A percentile compares a stretch with the other conserved stretches of the same genome.
These are phyloP conservation scores for Penicillium griseofulvum DNA, from an alignment of 2,329 filamentous ascomycete species.

Conservation along the genomic window DNA sequence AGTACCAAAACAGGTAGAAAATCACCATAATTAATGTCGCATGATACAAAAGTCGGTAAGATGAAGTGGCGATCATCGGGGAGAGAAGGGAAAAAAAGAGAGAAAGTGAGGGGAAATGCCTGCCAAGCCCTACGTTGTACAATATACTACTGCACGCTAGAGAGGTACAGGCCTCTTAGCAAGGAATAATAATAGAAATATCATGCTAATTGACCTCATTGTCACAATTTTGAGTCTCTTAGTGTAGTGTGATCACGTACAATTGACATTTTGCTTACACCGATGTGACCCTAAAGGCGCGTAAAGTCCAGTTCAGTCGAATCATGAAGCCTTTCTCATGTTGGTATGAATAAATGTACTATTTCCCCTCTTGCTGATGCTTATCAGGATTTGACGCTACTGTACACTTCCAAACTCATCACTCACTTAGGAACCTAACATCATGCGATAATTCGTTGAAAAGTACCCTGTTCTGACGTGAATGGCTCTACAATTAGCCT, in stretches of 20 bases:
- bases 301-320: not conserved
- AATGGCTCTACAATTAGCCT: not conserved
- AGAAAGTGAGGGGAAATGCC: not conserved
- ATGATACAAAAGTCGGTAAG: constrained; percentile 1
- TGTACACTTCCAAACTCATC: not conserved
- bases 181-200: constrained; percentile 1
- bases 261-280: not conserved
- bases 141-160: constrained; percentile 4
- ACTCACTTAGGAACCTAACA: not conserved
- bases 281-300: constrained; percentile 3
- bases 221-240: not conserved
- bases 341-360: not conserved
- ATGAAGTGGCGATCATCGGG: not conserved
- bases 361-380: not conserved
- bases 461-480: no score
- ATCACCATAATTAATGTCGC: not conserved
- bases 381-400: not conserved
- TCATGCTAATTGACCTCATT: constrained; percentile 6
- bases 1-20: not conserved
- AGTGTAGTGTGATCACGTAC: not conserved
- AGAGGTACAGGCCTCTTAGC: not conserved
- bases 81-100: not conserved
- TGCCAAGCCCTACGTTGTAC: not conserved
- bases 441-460: not conserved
- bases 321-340: not conserved